Conservation (phyloP, 176 grass and related monocot genomes). For the Oryza brachyantha region DNA sequence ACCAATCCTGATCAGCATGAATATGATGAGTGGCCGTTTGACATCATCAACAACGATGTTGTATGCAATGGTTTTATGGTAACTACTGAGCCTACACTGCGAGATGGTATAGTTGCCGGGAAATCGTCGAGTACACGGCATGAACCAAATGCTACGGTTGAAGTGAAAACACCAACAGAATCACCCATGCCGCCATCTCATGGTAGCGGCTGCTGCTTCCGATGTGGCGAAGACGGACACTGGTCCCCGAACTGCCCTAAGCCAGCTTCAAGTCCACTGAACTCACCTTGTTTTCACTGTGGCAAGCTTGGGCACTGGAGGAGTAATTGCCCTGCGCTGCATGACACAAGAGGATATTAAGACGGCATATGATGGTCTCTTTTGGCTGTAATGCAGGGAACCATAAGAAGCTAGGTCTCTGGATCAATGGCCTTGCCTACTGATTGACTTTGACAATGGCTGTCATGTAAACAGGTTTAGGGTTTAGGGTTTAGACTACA, state of each 20-base stretch:
- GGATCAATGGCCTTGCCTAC: too few species aligned
- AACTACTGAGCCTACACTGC: background rate
- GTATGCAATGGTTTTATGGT: background rate
- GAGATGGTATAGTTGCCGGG: background rate
- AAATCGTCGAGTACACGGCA: conserved; percentile 7
- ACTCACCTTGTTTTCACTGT: conserved; percentile 16
- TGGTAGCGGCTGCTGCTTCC: background rate
- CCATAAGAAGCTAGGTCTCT: background rate
- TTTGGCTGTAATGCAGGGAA: background rate
- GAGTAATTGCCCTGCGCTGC: conserved; percentile 9
- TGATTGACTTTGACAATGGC: too few species aligned
- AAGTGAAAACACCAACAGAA: conserved; percentile 8
- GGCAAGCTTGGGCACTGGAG: conserved; percentile 9
- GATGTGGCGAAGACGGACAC: conserved; percentile 35
- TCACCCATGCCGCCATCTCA: background rate
- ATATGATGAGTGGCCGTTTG: conserved; percentile 28
- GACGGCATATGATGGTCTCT: background rate
- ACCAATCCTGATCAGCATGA: conserved; percentile 4
- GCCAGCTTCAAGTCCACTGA: background rate
- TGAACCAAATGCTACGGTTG: background rate
- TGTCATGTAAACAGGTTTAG: background rate
- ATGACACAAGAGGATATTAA: background rate
- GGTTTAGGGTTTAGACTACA: background rate
- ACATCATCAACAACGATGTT: conserved; percentile 1
- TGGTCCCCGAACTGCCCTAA: background rate